These are phyloP conservation scores for Linnemannia zychae DNA, from an alignment of 192 early-diverging fungal genomes.

Conservation along the genomic window DNA sequence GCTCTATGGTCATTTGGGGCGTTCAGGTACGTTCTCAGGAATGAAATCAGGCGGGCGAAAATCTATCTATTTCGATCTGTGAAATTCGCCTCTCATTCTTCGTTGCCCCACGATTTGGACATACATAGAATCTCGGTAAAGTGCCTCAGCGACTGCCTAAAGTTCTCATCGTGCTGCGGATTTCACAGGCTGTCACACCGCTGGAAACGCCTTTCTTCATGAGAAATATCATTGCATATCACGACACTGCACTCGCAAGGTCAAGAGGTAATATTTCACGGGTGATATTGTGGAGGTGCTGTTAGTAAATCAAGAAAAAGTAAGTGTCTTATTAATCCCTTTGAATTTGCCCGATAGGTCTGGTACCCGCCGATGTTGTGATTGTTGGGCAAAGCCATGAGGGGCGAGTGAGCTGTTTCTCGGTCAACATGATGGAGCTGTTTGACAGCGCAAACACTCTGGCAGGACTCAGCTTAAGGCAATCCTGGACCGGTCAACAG, in stretches of 20 bases:
- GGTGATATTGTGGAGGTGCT: not conserved
- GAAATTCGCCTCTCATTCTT: not conserved
- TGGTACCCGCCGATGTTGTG: conserved; percentile 70
- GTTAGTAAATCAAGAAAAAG: not conserved
- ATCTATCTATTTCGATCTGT: not conserved
- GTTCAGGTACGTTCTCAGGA: conserved; percentile 67
- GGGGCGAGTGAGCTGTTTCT: conserved; percentile 76
- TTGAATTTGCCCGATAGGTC: conserved; percentile 18
- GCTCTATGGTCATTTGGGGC: conserved; percentile 84
- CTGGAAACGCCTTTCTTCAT: conserved; percentile 72
- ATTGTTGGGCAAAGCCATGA: conserved; percentile 70
- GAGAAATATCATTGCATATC: conserved; percentile 61
- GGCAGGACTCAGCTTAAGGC: conserved; percentile 68
- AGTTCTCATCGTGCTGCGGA: conserved; percentile 75
- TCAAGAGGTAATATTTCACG: conserved; percentile 28
- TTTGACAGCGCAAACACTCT: conserved; percentile 72
- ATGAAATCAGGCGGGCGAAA: not conserved
- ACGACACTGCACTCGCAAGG: conserved; percentile 54
- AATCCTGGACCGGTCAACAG: conserved; percentile 80
- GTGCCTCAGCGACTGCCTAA: conserved; percentile 74
- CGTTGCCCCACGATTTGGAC: not conserved
- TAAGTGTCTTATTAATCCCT: not conserved
- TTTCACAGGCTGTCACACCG: conserved; percentile 65
- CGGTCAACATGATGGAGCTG: conserved; percentile 83
- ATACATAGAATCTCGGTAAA: conserved; percentile 69